phyloP scores from a whole-genome alignment of 345 rosid species.

The Reutealis trisperma region DNA sequence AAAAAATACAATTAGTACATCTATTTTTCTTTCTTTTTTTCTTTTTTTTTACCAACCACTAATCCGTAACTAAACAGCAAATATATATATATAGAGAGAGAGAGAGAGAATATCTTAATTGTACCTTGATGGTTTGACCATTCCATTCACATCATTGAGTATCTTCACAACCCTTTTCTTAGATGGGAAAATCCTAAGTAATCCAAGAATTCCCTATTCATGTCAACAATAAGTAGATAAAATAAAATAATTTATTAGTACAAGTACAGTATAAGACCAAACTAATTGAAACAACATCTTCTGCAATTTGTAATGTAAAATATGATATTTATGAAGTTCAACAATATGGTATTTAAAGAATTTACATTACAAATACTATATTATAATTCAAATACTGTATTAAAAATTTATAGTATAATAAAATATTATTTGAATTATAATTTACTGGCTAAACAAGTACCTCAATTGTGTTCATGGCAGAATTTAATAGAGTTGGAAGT shows the following conservation, averaged over 20 bases:
- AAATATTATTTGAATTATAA: not conserved
- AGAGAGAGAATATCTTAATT: no score
- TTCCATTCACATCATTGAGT: conserved; percentile 45
- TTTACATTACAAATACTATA: no score
- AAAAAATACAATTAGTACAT: no score
- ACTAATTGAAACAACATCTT: not conserved
- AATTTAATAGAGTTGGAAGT: conserved; percentile 50
- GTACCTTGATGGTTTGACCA: conserved; percentile 58
- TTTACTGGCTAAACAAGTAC: conserved; percentile 15
- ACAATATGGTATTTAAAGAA: no score
- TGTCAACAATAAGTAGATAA: not conserved
- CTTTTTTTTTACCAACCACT: no score
- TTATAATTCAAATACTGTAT: no score
- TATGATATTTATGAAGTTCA: no score
- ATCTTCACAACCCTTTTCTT: conserved; percentile 48
- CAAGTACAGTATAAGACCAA: not conserved
- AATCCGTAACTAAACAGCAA: not conserved
- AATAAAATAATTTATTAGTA: not conserved
- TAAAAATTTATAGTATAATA: no score
- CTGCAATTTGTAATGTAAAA: no score
- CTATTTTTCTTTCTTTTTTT: no score
- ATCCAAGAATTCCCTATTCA: conserved; percentile 43
- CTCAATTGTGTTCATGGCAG: conserved; percentile 48
- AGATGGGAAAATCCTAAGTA: conserved; percentile 41
- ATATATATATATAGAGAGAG: no score